Evolutionary conservation across 768 basidiomycete species (phyloP).

Genomic region (Polyporus arcularius): DNA sequence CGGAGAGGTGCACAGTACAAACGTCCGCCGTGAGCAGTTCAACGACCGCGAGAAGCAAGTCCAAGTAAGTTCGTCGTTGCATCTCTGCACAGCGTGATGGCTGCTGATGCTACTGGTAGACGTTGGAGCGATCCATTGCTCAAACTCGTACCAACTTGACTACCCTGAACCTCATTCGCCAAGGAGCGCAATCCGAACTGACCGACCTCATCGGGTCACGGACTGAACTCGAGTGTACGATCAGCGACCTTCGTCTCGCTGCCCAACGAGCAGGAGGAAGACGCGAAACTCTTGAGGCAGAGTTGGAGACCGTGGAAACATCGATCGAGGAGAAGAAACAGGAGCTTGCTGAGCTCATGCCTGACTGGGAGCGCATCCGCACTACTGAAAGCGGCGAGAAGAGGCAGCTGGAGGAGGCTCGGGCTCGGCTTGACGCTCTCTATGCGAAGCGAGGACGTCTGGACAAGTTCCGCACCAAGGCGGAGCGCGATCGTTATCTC

Average conservation of each 20-base stretch:
- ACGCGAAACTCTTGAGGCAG: conserved; percentile 61
- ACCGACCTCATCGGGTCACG: conserved; percentile 82
- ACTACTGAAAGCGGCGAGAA: conserved; percentile 54
- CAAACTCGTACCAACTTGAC: conserved; percentile 70
- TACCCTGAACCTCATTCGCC: conserved; percentile 67
- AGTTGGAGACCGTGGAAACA: conserved; percentile 60
- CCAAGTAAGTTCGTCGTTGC: conserved; percentile 53
- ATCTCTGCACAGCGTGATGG: not conserved
- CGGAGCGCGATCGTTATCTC: conserved; percentile 83
- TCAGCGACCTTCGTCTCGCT: conserved; percentile 74
- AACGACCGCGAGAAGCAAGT: conserved; percentile 83
- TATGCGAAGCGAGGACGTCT: conserved; percentile 91
- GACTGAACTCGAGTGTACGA: conserved; percentile 83
- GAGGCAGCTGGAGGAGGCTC: conserved; percentile 72
- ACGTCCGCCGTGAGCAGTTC: conserved; percentile 79
- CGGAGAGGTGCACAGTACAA: conserved; percentile 82
- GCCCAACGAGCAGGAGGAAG: conserved; percentile 65
- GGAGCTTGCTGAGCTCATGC: conserved; percentile 61
- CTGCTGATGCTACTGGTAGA: conserved; percentile 40
- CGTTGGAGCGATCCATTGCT: conserved; percentile 71
- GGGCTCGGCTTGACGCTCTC: conserved; percentile 68
- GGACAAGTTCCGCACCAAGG: conserved; percentile 79
- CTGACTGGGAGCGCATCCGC: conserved; percentile 68
- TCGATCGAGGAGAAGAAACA: conserved; percentile 64
- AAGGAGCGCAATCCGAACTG: conserved; percentile 80